Percentiles rank a stretch among this genome's conserved stretches.
These are phyloP conservation scores for Colletotrichum neosansevieriae DNA, from an alignment of 2,329 filamentous ascomycete genomes.

Conservation along the genomic window DNA sequence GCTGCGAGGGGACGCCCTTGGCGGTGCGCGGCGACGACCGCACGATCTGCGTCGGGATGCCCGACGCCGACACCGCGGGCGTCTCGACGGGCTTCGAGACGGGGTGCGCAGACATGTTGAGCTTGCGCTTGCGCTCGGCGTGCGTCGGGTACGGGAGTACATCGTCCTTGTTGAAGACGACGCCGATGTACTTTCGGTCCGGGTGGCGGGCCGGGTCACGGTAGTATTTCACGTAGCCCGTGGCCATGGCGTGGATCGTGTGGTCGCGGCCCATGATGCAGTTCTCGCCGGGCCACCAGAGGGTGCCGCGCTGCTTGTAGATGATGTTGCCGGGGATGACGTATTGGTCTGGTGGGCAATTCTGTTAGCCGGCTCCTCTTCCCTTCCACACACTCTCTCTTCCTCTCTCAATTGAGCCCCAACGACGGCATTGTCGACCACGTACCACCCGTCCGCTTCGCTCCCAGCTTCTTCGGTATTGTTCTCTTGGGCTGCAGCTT, in stretches of 20 bases:
- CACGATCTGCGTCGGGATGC: constrained; percentile 61
- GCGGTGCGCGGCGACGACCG: constrained; percentile 48
- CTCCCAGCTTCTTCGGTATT: constrained; percentile 86
- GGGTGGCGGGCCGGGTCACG: constrained; percentile 85
- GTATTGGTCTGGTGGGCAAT: constrained; percentile 76
- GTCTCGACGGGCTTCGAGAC: constrained; percentile 54
- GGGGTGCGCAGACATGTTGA: constrained; percentile 76
- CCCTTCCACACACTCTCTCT: background rate
- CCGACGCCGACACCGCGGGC: constrained; percentile 60
- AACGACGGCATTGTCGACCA: constrained; percentile 37
- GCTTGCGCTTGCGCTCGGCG: constrained; percentile 77
- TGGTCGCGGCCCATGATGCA: constrained; percentile 95
- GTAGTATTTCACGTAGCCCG: constrained; percentile 98
- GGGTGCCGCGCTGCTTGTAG: constrained; percentile 94
- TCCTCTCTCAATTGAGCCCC: background rate
- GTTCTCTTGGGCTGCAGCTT: constrained; percentile 73
- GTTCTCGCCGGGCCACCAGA: constrained; percentile 96
- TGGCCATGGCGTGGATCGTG: constrained; percentile 87
- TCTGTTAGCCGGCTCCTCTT: constrained; percentile 20
- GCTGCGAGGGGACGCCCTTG: constrained; percentile 52
- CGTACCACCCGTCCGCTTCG: constrained; percentile 90
- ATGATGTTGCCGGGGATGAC: constrained; percentile 98
- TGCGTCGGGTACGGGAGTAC: constrained; percentile 81
- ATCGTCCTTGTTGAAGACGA: constrained; percentile 86
- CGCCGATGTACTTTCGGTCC: constrained; percentile 92